Percentiles rank a stretch among this genome's conserved stretches.
These are phyloP conservation scores for Lactuca sativa DNA, from an alignment of 129 eudicot genomes.

Conservation along the genomic window DNA sequence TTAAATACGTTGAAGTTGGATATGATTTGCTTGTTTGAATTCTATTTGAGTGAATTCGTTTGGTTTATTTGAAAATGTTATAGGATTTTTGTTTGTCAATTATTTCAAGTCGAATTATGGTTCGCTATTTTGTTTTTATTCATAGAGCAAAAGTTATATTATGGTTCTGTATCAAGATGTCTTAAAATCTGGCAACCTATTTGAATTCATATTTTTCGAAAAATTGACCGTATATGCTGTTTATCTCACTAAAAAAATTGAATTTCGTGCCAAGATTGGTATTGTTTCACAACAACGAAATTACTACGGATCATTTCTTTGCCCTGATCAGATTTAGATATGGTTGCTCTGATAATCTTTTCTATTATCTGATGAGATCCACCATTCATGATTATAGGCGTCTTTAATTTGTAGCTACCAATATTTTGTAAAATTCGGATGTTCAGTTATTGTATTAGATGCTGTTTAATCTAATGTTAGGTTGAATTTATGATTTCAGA, in stretches of 20 bases:
- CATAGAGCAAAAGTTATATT: background rate
- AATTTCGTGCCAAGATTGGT: too few species aligned
- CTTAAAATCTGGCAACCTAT: background rate
- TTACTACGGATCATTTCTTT: background rate
- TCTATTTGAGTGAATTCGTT: background rate
- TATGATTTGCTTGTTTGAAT: background rate
- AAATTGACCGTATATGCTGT: background rate
- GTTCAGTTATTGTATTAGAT: background rate
- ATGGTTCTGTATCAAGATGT: background rate
- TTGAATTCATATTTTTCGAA: background rate
- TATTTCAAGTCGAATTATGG: background rate
- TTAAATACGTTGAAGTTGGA: background rate
- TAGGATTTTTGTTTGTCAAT: background rate
- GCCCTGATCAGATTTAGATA: slow-evolving; percentile 24
- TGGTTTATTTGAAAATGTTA: background rate
- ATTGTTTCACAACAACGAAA: background rate
- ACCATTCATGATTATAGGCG: background rate
- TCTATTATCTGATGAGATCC: background rate
- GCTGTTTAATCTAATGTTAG: background rate
- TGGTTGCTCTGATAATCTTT: slow-evolving; percentile 9
- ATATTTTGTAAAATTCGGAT: background rate
- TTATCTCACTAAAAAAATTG: too few species aligned
- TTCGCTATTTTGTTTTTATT: background rate
- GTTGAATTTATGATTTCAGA: slow-evolving; percentile 12
- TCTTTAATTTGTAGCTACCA: background rate